Percentiles rank a stretch among this genome's conserved stretches.
These are phyloP conservation scores for Sugiyamaella grinbergsii DNA, from an alignment of 1,139 yeast genomes.

Conservation along the genomic window DNA sequence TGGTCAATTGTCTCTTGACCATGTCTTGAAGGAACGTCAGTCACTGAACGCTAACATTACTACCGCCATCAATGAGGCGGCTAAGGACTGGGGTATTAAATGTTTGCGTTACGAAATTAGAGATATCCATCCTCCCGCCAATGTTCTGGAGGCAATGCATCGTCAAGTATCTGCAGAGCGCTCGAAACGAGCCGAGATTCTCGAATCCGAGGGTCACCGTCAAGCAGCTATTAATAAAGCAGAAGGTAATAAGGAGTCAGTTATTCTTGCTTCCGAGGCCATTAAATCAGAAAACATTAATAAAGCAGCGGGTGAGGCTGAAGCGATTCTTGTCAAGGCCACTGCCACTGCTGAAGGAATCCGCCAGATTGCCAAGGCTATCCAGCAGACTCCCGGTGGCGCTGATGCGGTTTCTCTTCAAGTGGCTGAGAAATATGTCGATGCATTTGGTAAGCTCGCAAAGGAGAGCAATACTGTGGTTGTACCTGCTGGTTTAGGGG, in stretches of 20 bases:
- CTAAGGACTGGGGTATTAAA: constrained; percentile 82
- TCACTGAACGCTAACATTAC: constrained; percentile 72
- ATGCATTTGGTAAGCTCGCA: constrained; percentile 79
- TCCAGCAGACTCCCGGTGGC: constrained; percentile 68
- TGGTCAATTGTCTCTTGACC: constrained; percentile 77
- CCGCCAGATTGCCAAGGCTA: constrained; percentile 63
- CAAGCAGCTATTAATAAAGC: constrained; percentile 79
- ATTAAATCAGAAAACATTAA: constrained; percentile 62
- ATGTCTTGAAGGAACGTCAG: constrained; percentile 76
- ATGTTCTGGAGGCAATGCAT: constrained; percentile 90
- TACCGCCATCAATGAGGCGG: constrained; percentile 79
- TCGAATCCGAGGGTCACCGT: constrained; percentile 83
- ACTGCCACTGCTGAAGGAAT: constrained; percentile 77
- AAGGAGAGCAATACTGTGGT: constrained; percentile 79
- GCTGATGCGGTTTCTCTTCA: constrained; percentile 73
- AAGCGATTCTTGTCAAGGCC: constrained; percentile 67
- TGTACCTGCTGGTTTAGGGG: constrained; percentile 74
- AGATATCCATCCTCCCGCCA: constrained; percentile 84
- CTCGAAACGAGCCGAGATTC: constrained; percentile 80
- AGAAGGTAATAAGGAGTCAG: constrained; percentile 74
- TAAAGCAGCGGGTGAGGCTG: constrained; percentile 69
- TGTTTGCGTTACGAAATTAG: constrained; percentile 85
- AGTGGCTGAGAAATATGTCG: constrained; percentile 82
- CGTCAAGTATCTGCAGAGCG: constrained; percentile 86
- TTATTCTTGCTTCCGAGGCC: constrained; percentile 73